Percentiles rank a stretch among this genome's conserved stretches.
phyloP scores from a whole-genome alignment of 495 filamentous ascomycete genomes.

The Gamarada debralockiae region DNA sequence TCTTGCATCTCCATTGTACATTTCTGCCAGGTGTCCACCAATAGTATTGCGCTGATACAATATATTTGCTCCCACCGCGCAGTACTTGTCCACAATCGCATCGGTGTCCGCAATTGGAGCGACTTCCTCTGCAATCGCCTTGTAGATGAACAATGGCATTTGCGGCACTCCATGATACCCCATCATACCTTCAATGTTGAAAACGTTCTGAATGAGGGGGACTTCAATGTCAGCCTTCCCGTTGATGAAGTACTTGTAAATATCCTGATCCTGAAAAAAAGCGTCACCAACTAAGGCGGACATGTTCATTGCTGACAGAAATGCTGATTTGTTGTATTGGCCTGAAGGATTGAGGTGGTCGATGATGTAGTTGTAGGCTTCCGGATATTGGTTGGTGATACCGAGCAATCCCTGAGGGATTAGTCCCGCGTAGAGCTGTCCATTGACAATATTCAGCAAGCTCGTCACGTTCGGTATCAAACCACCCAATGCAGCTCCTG shows the following conservation, averaged over 20 bases:
- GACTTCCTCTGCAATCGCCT: conserved; percentile 45
- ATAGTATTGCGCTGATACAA: conserved; percentile 36
- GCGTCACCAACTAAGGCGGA: conserved; percentile 20
- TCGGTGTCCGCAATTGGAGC: conserved; percentile 39
- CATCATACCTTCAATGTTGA: conserved; percentile 34
- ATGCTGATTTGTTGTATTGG: conserved; percentile 25
- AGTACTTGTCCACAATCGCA: conserved; percentile 36
- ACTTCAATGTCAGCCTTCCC: conserved; percentile 28
- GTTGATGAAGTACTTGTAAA: conserved; percentile 38
- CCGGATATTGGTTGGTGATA: conserved; percentile 3
- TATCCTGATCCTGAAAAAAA: conserved; percentile 30
- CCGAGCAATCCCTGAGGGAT: conserved; percentile 1
- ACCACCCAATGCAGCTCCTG: conserved; percentile 47
- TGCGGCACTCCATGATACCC: conserved; percentile 39
- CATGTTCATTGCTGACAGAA: conserved; percentile 29
- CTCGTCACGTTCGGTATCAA: conserved; percentile 30
- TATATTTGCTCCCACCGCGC: conserved; percentile 32
- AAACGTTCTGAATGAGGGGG: conserved; percentile 16
- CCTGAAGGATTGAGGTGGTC: conserved; percentile 11
- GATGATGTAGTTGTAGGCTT: neutral
- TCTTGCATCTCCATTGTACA: conserved; percentile 22
- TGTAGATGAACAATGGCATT: conserved; percentile 47
- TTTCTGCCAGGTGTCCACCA: conserved; percentile 25
- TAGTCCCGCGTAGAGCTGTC: neutral
- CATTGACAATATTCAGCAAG: neutral